phyloP scores from a whole-genome alignment of 805 yeast genomes.

The Kluyveromyces lactis region DNA sequence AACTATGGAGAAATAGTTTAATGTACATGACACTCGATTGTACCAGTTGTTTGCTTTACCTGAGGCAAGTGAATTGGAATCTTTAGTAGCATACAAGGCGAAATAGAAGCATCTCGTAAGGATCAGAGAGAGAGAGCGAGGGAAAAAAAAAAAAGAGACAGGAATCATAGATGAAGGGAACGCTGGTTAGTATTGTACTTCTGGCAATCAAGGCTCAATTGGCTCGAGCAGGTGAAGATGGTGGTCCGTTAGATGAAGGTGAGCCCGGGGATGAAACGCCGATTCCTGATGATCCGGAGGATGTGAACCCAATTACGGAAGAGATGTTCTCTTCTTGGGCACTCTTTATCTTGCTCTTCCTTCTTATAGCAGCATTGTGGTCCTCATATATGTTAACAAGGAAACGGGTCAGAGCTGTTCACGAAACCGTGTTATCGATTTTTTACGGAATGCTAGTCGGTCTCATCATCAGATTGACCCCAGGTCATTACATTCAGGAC shows the following conservation, averaged over 20 bases:
- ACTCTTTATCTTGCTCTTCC: slow-evolving; percentile 69
- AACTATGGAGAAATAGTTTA: too few relatives aligned
- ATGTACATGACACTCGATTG: too few relatives aligned
- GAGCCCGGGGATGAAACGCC: slow-evolving; percentile 26
- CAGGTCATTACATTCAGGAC: slow-evolving; percentile 96
- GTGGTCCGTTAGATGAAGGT: neutral
- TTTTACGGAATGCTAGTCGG: slow-evolving; percentile 98
- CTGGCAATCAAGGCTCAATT: neutral
- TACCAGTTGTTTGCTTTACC: too few relatives aligned
- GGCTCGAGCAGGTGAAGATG: neutral
- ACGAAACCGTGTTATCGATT: slow-evolving; percentile 92
- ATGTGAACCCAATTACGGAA: slow-evolving; percentile 78
- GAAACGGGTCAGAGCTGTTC: slow-evolving; percentile 87
- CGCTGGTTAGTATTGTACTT: neutral
- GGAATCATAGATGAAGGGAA: neutral
- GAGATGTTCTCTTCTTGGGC: slow-evolving; percentile 99
- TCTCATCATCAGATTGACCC: slow-evolving; percentile 75
- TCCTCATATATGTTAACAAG: slow-evolving; percentile 90
- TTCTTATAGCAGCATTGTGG: slow-evolving; percentile 87
- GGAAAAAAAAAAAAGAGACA: too few relatives aligned
- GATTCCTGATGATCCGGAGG: slow-evolving; percentile 47
- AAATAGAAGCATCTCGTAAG: too few relatives aligned
- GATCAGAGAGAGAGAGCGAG: too few relatives aligned
- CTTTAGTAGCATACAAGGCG: too few relatives aligned
- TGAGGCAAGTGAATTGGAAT: too few relatives aligned